These are phyloP conservation scores for Coemansia nantahalensis DNA, from an alignment of 192 early-diverging fungal genomes.

Conservation along the genomic window DNA sequence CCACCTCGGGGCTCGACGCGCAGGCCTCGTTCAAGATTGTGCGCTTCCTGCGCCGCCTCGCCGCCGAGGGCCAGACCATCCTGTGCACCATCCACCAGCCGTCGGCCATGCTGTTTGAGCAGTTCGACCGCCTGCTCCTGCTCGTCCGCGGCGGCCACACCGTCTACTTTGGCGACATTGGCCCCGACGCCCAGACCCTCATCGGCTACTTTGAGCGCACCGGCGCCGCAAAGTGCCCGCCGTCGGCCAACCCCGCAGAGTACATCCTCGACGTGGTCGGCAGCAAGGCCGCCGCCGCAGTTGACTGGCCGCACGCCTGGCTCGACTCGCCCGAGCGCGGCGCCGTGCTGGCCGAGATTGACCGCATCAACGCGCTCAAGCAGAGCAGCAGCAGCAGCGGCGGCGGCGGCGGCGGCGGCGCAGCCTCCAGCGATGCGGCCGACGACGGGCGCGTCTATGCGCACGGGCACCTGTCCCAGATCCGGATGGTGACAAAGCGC, in stretches of 20 bases:
- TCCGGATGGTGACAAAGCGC: slow-evolving; percentile 57
- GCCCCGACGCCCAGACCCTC: slow-evolving; percentile 60
- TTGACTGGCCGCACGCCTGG: slow-evolving; percentile 79
- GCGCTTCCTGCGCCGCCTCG: slow-evolving; percentile 62
- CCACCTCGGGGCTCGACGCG: slow-evolving; percentile 72
- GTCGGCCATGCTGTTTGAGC: slow-evolving; percentile 68
- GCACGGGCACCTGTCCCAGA: slow-evolving; percentile 49
- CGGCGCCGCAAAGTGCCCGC: slow-evolving; percentile 66
- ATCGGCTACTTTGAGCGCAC: slow-evolving; percentile 75
- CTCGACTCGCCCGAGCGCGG: slow-evolving; percentile 54
- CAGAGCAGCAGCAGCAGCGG: slow-evolving; percentile 2
- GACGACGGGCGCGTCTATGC: slow-evolving; percentile 31
- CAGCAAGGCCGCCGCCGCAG: slow-evolving; percentile 7
- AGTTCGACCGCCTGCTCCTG: slow-evolving; percentile 72
- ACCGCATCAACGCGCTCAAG: slow-evolving; percentile 47
- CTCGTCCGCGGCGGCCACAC: slow-evolving; percentile 73
- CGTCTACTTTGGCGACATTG: slow-evolving; percentile 82
- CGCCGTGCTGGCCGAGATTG: slow-evolving; percentile 53
- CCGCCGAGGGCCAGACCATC: slow-evolving; percentile 60
- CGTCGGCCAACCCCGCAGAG: slow-evolving; percentile 77
- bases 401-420: too few species aligned
- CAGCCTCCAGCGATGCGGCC: too few species aligned
- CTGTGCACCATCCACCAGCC: slow-evolving; percentile 79
- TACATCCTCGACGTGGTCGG: slow-evolving; percentile 82
- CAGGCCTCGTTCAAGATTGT: slow-evolving; percentile 68